Evolutionary conservation across 2,329 filamentous ascomycete genomes (phyloP).

Genomic region (Microsporum ferrugineum): DNA sequence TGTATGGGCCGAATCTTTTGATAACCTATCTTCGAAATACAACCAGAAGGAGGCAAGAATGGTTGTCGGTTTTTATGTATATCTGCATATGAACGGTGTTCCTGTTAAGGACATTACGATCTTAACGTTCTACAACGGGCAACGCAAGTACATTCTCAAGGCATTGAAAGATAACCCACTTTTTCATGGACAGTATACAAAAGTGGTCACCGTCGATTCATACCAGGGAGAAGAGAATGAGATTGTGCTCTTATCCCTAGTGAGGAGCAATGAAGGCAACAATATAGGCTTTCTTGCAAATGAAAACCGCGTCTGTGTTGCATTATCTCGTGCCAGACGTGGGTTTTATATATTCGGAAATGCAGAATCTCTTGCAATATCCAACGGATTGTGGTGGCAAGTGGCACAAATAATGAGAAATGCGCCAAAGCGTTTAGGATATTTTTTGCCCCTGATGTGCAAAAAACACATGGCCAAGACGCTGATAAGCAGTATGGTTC

Average conservation of each 20-base stretch:
- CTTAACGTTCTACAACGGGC: slow-evolving; percentile 79
- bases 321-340: slow-evolving; percentile 57
- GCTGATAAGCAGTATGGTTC: slow-evolving; percentile 36
- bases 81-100: slow-evolving; percentile 59
- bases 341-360: slow-evolving; percentile 84
- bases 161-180: slow-evolving; percentile 33
- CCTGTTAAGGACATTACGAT: slow-evolving; percentile 56
- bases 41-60: slow-evolving; percentile 66
- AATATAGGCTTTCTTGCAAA: slow-evolving; percentile 64
- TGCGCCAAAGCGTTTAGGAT: slow-evolving; percentile 32
- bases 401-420: slow-evolving; percentile 36
- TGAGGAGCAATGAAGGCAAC: slow-evolving; percentile 51
- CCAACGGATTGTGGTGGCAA: slow-evolving; percentile 42
- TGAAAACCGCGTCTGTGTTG: slow-evolving; percentile 51
- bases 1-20: slow-evolving; percentile 51
- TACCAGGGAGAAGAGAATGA: slow-evolving; percentile 91
- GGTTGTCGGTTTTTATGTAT: slow-evolving; percentile 59
- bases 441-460: slow-evolving; percentile 53
- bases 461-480: slow-evolving; percentile 44
- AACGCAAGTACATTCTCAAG: slow-evolving; percentile 54
- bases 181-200: slow-evolving; percentile 38
- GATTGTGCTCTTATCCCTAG: slow-evolving; percentile 66
- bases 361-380: slow-evolving; percentile 40
- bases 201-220: slow-evolving; percentile 72
- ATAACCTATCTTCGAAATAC: slow-evolving; percentile 53